A percentile compares a stretch with the other conserved stretches of the same genome.
Evolutionary conservation across 2,329 filamentous ascomycete genomes (phyloP).

Genomic region (Monilinia fructigena): DNA sequence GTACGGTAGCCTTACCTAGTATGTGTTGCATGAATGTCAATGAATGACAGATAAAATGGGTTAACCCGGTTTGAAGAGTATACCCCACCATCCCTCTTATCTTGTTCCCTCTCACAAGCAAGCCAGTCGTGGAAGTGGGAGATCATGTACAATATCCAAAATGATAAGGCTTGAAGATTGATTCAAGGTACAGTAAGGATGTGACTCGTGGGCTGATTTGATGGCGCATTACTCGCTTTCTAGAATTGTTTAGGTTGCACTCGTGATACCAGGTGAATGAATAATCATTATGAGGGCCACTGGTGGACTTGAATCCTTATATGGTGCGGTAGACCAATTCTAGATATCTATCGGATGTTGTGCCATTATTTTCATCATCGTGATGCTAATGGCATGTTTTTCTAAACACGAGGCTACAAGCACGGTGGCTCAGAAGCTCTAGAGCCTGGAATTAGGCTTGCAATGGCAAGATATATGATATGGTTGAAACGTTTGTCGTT

Average conservation of each 20-base stretch:
- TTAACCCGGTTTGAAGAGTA: not conserved
- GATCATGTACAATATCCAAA: not conserved
- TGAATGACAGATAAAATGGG: not conserved
- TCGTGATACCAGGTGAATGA: not conserved
- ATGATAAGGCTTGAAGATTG: not conserved
- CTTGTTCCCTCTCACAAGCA: too few relatives aligned
- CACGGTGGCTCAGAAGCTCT: not conserved
- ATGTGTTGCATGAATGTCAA: conserved; percentile 1
- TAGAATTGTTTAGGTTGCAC: not conserved
- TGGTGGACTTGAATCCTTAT: not conserved
- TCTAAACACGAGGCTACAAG: not conserved
- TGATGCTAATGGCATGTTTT: not conserved
- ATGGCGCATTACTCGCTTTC: not conserved
- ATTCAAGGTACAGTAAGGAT: not conserved
- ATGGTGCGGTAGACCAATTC: not conserved
- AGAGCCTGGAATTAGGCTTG: not conserved
- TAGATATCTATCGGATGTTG: not conserved
- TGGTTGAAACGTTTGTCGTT: too few relatives aligned
- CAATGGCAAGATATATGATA: not conserved
- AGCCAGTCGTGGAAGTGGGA: not conserved
- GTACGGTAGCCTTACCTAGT: not conserved
- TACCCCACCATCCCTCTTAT: not conserved
- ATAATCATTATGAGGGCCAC: not conserved
- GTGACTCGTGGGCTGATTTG: not conserved
- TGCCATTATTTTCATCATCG: not conserved